Conservation (phyloP, 208 protist species). For the Leptomonas seymouri region DNA sequence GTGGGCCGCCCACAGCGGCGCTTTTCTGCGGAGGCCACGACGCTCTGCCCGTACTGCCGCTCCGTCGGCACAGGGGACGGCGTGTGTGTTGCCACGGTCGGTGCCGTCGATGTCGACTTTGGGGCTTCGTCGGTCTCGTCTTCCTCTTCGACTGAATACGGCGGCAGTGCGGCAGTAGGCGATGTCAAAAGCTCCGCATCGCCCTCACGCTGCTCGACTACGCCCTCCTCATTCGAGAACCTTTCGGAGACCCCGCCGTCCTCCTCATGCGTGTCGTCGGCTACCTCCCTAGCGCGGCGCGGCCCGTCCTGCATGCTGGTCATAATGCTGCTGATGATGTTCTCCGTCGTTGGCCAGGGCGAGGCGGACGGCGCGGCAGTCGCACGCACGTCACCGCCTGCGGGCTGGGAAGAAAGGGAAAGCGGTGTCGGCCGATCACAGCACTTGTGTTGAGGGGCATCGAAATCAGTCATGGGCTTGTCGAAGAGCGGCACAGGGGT, state of each 20-base stretch:
- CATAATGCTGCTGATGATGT: constrained; percentile 45
- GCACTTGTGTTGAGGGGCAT: constrained; percentile 12
- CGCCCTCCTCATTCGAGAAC: constrained; percentile 18
- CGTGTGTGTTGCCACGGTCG: constrained; percentile 13
- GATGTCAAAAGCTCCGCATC: background rate
- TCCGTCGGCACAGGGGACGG: constrained; percentile 40
- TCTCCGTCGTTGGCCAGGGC: constrained; percentile 45
- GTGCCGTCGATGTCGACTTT: background rate
- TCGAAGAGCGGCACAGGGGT: constrained; percentile 7
- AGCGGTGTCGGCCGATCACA: constrained; percentile 35
- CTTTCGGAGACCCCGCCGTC: background rate
- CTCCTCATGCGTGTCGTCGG: background rate
- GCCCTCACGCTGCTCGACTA: background rate
- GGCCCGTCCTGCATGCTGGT: constrained; percentile 22
- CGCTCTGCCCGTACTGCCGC: constrained; percentile 33
- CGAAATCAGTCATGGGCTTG: constrained; percentile 29
- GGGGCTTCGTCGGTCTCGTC: background rate
- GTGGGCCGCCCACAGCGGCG: constrained; percentile 32
- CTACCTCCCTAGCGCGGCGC: constrained; percentile 18
- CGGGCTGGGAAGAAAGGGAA: constrained; percentile 33
- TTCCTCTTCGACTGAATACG: background rate
- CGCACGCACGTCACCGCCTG: constrained; percentile 19
- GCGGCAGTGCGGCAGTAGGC: background rate
- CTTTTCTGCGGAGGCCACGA: constrained; percentile 40
- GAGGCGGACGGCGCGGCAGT: constrained; percentile 28